Base-by-base conservation (phyloP, 805 yeast species). In the Vanderwaltozyma yarrowii region DNA sequence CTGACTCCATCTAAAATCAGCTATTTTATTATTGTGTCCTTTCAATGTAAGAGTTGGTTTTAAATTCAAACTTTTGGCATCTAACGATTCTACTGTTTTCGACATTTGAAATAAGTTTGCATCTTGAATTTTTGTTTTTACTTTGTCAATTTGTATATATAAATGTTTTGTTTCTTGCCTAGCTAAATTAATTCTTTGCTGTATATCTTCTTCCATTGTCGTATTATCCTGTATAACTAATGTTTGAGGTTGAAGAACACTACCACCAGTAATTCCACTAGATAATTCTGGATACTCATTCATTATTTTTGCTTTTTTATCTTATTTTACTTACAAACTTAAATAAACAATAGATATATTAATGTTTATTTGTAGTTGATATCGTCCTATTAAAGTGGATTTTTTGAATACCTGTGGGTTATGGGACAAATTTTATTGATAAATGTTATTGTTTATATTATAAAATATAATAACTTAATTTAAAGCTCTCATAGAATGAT, bases 1-100 rank as follows among this genome's bases (percentile, higher is more conserved):
- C 1, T 65, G 55, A 38, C 76, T 70, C 94, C 95, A 83, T 37
- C 74, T 66, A 40, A 82, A 64, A 41, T 76, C 74, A 8, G 78
- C 70, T 16, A 87, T 71, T 52, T 87, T 86, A 52, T 77, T 80
- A 46, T 73, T 73, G 54, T 88, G 96, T 2, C 70, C 71, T 40
- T 53, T 60, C n/a, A 66, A 47, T 2, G 63, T 50, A 5, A 66
- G 54, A 0, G 71, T 48, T 3, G 65, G 62, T 38, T 56, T 59
- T 35, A 66, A 37, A 44, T 65, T 66, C 6, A 62, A 37, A 3
- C 39, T 24, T 2, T 39, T 43, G 21, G 47, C 48, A 32, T 42
- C 34, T 16, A 58, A 33, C 7, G 57, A 36, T 7, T 41, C 29
- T 3, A 58, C 45, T 39, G 50, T 20, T 31, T 44, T 34, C 64